Evolutionary conservation across 2,329 filamentous ascomycete genomes (phyloP), one percentile per base, ranked within the genome.

Genomic region (Rhytidhysteron rufulum): DNA sequence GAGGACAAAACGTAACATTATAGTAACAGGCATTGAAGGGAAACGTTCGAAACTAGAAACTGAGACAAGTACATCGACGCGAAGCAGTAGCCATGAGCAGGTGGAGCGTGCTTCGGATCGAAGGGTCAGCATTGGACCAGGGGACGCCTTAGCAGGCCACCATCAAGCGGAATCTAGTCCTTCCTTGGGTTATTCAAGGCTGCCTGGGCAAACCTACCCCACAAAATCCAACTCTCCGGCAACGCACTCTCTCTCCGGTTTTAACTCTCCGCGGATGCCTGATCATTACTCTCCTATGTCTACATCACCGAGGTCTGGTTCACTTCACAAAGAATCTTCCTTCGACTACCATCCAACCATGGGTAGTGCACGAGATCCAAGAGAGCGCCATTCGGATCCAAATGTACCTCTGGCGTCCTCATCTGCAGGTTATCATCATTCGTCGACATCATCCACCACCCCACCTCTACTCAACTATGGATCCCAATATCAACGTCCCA

Each of bases 11-110:
- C n/a, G 20, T 17, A 5, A 29, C 21, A 41, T 34, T 32, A 30
- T 41, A 43, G 39, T 57, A 40, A 62, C 54, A 48, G 37, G 27
- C 31, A 38, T 45, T 58, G 67, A 71, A 56, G 65, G 61, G 39
- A 73, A 72, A 44, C 63, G 68, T 35, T 67, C 68, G 5, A 70
- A 63, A 43, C 44, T 70, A 5, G 68, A 72, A 40, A 55, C 58
- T 10, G 67, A 71, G 25, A 57, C 51, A 5, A 62, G 42, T 31
- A 50, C 43, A 15, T 59, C 55, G 13, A 32, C 37, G 17, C 53
- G 54, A 38, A 58, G 54, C 34, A 60, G 47, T 38, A 60, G 56
- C 39, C 43, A 62, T 19, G 61, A 65, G 18, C 50, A 58, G 27
- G 35, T 47, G 11, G 60, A 65, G 7, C 56, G 54, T 29, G 32